These are phyloP conservation scores for Chytridium lagenaria DNA, from an alignment of 371 early-diverging fungal species.

Conservation along the genomic window DNA sequence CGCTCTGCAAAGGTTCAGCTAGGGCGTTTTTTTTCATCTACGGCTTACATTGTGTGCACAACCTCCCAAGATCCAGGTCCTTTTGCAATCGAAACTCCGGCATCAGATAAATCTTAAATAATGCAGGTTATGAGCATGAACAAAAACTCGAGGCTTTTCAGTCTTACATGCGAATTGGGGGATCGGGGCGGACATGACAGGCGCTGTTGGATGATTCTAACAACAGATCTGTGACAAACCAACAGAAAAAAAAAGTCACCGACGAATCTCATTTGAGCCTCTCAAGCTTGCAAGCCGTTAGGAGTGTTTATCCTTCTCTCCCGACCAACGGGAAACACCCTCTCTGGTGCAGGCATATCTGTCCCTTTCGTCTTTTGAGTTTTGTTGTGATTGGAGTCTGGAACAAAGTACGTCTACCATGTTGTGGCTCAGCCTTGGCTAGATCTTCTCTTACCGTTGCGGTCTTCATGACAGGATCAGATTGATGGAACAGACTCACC, in stretches of 20 bases:
- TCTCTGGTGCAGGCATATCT: no score
- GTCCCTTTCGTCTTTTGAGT: no score
- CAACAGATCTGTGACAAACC: neutral
- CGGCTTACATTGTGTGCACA: slow-evolving; percentile 25
- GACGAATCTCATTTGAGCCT: no score
- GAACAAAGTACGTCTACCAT: no score
- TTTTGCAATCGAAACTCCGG: slow-evolving; percentile 67
- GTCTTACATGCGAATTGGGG: neutral
- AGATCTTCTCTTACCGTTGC: neutral
- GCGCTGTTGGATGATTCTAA: neutral
- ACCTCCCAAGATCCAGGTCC: slow-evolving; percentile 57
- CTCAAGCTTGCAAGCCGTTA: no score
- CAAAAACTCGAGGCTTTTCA: neutral
- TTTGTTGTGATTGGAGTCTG: no score
- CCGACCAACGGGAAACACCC: no score
- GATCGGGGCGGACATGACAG: neutral
- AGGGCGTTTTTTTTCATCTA: slow-evolving; percentile 35
- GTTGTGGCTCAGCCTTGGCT: no score
- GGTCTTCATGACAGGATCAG: neutral
- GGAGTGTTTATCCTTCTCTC: no score
- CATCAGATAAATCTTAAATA: slow-evolving; percentile 66
- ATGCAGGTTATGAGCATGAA: slow-evolving; percentile 4
- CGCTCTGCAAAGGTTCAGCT: slow-evolving; percentile 18
- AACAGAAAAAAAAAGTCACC: slow-evolving; percentile 8
- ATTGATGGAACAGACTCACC: slow-evolving; percentile 7